A percentile compares a stretch with the other conserved stretches of the same genome.
These are phyloP conservation scores for Graphilbum fragrans DNA, from an alignment of 2,329 filamentous ascomycete species.

Conservation along the genomic window DNA sequence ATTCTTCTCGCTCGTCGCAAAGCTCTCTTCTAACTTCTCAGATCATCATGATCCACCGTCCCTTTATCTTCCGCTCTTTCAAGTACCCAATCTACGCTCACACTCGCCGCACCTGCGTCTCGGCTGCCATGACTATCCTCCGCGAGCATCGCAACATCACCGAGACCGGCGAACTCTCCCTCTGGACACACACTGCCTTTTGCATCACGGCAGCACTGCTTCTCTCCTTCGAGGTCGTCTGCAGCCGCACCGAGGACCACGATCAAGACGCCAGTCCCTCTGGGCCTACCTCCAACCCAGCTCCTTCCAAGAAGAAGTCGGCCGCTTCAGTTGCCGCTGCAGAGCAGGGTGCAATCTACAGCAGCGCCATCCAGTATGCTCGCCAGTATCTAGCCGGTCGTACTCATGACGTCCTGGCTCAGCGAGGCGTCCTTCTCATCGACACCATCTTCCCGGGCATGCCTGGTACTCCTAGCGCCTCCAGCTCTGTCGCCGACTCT, in stretches of 20 bases:
- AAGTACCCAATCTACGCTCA: constrained; percentile 16
- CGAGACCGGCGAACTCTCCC: constrained; percentile 10
- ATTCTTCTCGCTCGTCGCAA: background rate
- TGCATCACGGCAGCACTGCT: constrained; percentile 15
- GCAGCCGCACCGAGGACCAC: background rate
- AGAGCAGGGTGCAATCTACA: constrained; percentile 5
- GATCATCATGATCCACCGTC: constrained; percentile 26
- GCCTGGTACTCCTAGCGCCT: background rate
- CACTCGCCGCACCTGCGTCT: constrained; percentile 20
- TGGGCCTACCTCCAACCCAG: no score
- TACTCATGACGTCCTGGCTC: constrained; percentile 10
- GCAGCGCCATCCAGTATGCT: constrained; percentile 7
- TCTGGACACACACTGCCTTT: constrained; percentile 17
- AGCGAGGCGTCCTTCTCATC: constrained; percentile 12
- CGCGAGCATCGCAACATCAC: constrained; percentile 12
- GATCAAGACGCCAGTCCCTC: background rate
- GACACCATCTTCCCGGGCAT: constrained; percentile 7
- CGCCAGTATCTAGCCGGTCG: constrained; percentile 9
- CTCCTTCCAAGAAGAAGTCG: background rate
- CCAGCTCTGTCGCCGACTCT: background rate
- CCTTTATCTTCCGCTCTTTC: constrained; percentile 20
- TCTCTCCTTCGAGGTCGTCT: constrained; percentile 13
- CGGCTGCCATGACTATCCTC: constrained; percentile 22
- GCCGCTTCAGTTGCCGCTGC: background rate
- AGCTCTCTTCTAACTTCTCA: background rate